phyloP scores from a whole-genome alignment of 164 flowering plant species.

The Magnolia officinalis region DNA sequence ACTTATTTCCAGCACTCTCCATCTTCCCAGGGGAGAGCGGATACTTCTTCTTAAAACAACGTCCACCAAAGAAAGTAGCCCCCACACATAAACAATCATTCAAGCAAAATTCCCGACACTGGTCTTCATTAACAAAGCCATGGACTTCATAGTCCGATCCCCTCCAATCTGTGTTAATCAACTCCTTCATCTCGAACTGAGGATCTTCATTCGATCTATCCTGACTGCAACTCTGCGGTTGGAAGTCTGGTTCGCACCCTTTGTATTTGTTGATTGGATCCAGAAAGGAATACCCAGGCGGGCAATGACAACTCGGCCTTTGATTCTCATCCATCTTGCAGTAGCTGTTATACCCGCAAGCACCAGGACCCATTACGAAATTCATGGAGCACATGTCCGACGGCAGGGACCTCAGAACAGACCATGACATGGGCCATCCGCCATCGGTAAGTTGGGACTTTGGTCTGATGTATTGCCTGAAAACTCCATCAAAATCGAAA shows the following conservation, averaged over 20 bases:
- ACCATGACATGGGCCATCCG: neutral
- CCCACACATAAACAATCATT: slow-evolving; percentile 45
- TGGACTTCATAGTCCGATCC: slow-evolving; percentile 26
- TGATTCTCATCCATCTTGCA: slow-evolving; percentile 27
- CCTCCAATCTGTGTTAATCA: slow-evolving; percentile 40
- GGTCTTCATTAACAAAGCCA: slow-evolving; percentile 10
- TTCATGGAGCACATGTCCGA: slow-evolving; percentile 8
- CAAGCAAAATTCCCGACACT: slow-evolving; percentile 40
- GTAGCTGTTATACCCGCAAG: slow-evolving; percentile 50
- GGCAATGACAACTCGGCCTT: slow-evolving; percentile 37
- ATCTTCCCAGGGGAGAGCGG: slow-evolving; percentile 34
- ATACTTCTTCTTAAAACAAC: slow-evolving; percentile 44
- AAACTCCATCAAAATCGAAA: slow-evolving; percentile 44
- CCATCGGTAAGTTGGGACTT: slow-evolving; percentile 6
- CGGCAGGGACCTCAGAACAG: neutral
- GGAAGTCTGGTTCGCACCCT: slow-evolving; percentile 13
- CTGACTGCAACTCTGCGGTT: neutral
- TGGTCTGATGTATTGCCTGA: slow-evolving; percentile 28
- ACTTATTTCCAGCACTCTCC: slow-evolving; percentile 9
- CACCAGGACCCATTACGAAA: slow-evolving; percentile 18
- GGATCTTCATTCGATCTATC: neutral
- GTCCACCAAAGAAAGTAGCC: slow-evolving; percentile 19
- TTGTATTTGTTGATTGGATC: neutral
- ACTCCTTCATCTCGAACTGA: slow-evolving; percentile 16
- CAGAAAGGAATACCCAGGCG: slow-evolving; percentile 17